Evolutionary conservation across 129 eudicot species (phyloP).

Genomic region (Tanacetum coccineum): DNA sequence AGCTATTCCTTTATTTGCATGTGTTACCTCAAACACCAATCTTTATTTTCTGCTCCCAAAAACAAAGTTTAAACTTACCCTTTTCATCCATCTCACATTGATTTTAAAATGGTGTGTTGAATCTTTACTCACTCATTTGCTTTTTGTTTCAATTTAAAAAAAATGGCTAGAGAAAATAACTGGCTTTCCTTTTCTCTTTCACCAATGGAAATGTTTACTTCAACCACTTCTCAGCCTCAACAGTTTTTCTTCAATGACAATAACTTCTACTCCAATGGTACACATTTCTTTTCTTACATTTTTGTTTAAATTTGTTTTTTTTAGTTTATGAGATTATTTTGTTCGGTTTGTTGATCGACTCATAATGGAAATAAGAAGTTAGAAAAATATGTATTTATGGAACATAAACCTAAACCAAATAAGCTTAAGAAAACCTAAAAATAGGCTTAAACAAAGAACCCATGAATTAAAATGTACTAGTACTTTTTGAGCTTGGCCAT

Average conservation of each 20-base stretch:
- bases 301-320: too few species aligned
- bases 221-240: conserved; percentile 34
- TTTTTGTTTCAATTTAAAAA: not conserved
- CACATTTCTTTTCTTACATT: not conserved
- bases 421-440: too few species aligned
- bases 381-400: not conserved
- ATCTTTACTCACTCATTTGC: too few species aligned
- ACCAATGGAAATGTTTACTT: conserved; percentile 58
- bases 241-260: conserved; percentile 61
- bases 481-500: too few species aligned
- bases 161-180: conserved; percentile 66
- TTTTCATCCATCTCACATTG: conserved; percentile 4
- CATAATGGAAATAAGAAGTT: too few species aligned
- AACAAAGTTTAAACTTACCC: not conserved
- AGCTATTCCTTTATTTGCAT: not conserved
- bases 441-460: too few species aligned
- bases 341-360: too few species aligned
- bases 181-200: conserved; percentile 56
- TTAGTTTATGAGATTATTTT: too few species aligned
- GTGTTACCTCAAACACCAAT: not conserved
- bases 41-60: not conserved
- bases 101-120: conserved; percentile 3
- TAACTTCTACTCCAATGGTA: conserved; percentile 53
- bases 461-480: too few species aligned
- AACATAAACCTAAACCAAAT: too few species aligned